Evolutionary conservation across 805 yeast genomes (phyloP), one percentile per base, ranked within the genome.

Genomic region (Zygotorulaspora danielsina): DNA sequence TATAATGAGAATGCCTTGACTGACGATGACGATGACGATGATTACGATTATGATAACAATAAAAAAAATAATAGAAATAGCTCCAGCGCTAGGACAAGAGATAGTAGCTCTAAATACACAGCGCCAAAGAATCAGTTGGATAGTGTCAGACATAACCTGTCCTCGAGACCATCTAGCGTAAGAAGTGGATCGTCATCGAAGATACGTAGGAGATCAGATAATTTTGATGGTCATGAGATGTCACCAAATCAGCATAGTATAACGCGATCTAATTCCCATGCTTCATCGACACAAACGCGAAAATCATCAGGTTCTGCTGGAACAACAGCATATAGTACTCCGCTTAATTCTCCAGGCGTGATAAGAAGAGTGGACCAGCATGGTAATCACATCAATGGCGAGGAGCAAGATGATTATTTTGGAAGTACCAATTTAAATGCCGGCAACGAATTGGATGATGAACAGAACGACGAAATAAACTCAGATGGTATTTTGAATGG

Each of bases 251-350:
- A 43, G 33, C 45, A 47, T 21, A 19, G 42, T 10, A 42, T 50
- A 35, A 42, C 50, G 21, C 46, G 57, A 32, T 49, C 58, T 13
- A 53, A 50, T 24, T 61, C 65, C 4, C 55, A 53, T 32, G 53
- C 56, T 8, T 57, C 63, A 15, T 56, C 60, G 12, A 33, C 37
- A 5, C 61, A 53, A 39, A 59, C 64, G 34, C 45, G 65, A 32
- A 55, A 55, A 34, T 59, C 64, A 4, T 59, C 64, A 6, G 48
- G 55, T 9, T 54, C 62, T 9, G 46, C 51, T 18, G 52, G 54
- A 12, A 54, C 54, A 26, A 53, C 62, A 12, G 55, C 60, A 12
- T 59, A 54, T 32, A 54, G 55, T 38, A 62, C 61, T 18, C 69
- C 60, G 17, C 42, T 55, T 40, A 57, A 55, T 43, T 64, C 59